Percentiles rank a stretch among this genome's conserved stretches.
Evolutionary conservation across 345 rosid genomes (phyloP).

Genomic region (Psidium guajava): DNA sequence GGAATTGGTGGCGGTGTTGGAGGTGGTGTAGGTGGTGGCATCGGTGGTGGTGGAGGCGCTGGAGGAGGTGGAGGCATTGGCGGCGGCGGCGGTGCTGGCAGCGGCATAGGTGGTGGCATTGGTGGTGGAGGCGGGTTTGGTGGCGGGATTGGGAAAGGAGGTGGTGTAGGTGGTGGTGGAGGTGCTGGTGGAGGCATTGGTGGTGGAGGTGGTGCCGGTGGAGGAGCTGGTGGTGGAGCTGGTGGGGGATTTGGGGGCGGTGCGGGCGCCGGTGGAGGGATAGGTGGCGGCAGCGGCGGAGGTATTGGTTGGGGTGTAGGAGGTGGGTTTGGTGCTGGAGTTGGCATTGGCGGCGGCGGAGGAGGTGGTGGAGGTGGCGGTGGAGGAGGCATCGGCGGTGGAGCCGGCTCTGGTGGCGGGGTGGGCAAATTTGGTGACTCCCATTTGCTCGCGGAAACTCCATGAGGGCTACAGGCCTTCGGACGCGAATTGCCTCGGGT

Average conservation of each 20-base stretch:
- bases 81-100: not conserved
- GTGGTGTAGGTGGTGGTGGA: not conserved
- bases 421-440: conserved; percentile 3
- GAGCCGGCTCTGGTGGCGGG: not conserved
- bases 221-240: not conserved
- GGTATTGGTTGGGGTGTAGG: not conserved
- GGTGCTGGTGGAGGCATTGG: not conserved
- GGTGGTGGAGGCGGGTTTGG: not conserved
- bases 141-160: not conserved
- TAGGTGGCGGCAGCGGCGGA: not conserved
- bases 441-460: not conserved
- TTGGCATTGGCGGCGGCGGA: not conserved
- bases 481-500: not conserved
- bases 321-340: not conserved
- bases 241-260: not conserved
- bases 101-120: not conserved
- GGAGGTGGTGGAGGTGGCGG: not conserved
- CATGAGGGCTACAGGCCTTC: not conserved
- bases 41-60: not conserved
- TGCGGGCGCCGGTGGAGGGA: not conserved
- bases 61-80: not conserved
- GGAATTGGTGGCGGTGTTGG: not conserved
- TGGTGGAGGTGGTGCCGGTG: not conserved
- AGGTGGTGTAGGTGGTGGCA: not conserved
- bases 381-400: not conserved